Evolutionary conservation across 352 stramenopile species (phyloP).

Genomic region (Globisporangium heterothallicum): DNA sequence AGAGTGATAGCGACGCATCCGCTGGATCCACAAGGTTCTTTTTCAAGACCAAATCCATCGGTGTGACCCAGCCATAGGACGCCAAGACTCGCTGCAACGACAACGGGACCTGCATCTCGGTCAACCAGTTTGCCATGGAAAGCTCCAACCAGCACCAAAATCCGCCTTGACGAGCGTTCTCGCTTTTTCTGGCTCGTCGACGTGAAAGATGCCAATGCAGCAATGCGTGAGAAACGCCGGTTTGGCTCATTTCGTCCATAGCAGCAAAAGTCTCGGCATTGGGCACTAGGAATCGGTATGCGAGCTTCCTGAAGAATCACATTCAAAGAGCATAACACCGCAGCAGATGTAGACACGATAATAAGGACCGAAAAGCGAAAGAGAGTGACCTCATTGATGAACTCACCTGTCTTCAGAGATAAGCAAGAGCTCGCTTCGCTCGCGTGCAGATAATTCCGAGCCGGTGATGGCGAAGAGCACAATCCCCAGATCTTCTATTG

Average conservation of each 20-base stretch:
- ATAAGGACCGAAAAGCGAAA: not conserved
- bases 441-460: constrained; percentile 7
- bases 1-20: constrained; percentile 16
- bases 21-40: constrained; percentile 14
- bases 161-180: constrained; percentile 16
- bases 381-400: not conserved
- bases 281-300: constrained; percentile 24
- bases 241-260: constrained; percentile 20
- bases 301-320: constrained; percentile 14
- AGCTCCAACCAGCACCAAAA: constrained; percentile 39
- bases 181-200: constrained; percentile 18
- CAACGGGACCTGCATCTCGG: constrained; percentile 8
- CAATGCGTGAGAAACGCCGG: constrained; percentile 21
- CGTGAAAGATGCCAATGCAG: constrained; percentile 22
- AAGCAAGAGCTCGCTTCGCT: constrained; percentile 17
- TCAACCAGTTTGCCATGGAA: constrained; percentile 31
- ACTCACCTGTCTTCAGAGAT: constrained; percentile 26
- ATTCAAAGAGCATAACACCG: not conserved
- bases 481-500: constrained; percentile 14
- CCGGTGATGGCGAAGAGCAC: constrained; percentile 19
- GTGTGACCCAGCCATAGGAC: constrained; percentile 18
- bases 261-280: constrained; percentile 20
- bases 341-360: not conserved
- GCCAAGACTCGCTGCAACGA: constrained; percentile 11
- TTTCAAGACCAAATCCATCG: constrained; percentile 26